Evolutionary conservation across 1,284 basidiomycete genomes (phyloP), one percentile per base, ranked within the genome.

Genomic region (Papiliotrema laurentii): DNA sequence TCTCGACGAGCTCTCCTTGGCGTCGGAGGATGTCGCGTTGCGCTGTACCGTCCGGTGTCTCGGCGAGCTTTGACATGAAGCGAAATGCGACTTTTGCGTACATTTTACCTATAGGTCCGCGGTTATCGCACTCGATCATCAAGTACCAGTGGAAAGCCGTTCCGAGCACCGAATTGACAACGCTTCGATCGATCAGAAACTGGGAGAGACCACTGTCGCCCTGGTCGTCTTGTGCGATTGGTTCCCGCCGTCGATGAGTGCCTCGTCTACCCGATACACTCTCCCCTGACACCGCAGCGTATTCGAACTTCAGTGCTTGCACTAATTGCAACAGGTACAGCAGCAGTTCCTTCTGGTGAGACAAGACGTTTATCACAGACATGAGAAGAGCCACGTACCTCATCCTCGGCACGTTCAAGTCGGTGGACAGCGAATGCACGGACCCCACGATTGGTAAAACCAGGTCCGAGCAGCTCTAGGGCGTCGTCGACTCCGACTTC

Each of bases 71-170:
- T 59, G 82, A 83, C 80, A 90, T 85, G 66, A 91, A 97, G 51
- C 85, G 86, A 73, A 82, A 88, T 10, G 89, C 87, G 1, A 98
- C 89, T 43, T 85, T 81, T 1, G 84, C 87, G 65, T 92, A 99
- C 84, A 97, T 89, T 76, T 89, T 89, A 2, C 89, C 89, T 66
- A 87, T 83, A 24, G 83, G 76, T 45, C 84, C 83, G 30, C 84
- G 74, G 7, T 81, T 81, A 24, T 83, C 74, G 39, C 86, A 85
- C 71, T 98, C 96, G 3, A 98, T 94, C 80, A 90, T 89, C 47
- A 98, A 82, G 63, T 98, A 99, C 96, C 96, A 98, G 68, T 96
- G 87, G 53, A 98, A 79, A 25, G 88, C 82, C 63, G 97, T 97
- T 0, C 92, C 94, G 1, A 98, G 77, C 0, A 91, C 80, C 1